Evolutionary conservation across 176 grass and related monocot genomes (phyloP).

Genomic region (Tillandsia fasciculata): DNA sequence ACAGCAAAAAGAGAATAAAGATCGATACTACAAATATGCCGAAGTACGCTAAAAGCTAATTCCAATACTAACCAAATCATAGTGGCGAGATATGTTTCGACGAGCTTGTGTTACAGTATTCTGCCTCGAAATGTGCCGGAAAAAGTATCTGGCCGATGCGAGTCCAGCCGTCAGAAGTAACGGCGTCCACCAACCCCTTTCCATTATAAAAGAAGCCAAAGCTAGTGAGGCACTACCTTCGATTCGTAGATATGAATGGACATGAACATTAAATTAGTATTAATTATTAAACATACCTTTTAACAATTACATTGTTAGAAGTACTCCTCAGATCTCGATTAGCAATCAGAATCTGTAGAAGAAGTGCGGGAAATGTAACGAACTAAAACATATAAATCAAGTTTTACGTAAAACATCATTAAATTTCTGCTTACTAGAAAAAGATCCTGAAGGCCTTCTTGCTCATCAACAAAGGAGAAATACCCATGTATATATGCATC

Average conservation of each 20-base stretch:
- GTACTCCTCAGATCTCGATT: constrained; percentile 45
- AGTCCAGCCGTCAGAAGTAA: constrained; percentile 64
- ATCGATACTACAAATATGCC: neutral
- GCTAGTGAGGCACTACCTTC: neutral
- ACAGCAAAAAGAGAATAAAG: neutral
- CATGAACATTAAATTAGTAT: too few relatives aligned
- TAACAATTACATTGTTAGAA: constrained; percentile 13
- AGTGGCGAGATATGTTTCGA: constrained; percentile 77
- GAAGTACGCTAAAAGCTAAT: neutral
- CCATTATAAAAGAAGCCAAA: neutral
- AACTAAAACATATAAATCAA: neutral
- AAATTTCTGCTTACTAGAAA: constrained; percentile 42
- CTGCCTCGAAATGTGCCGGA: constrained; percentile 52
- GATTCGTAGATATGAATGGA: too few relatives aligned
- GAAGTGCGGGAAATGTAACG: neutral
- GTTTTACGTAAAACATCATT: constrained; percentile 8
- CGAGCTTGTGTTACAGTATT: constrained; percentile 78
- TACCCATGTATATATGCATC: constrained; percentile 77
- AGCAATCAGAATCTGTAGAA: constrained; percentile 62
- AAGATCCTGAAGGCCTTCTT: constrained; percentile 75
- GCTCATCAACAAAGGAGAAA: constrained; percentile 69
- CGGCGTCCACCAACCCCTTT: constrained; percentile 89
- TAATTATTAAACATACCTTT: constrained; percentile 30
- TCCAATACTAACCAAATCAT: constrained; percentile 54
- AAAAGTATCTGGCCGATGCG: constrained; percentile 70